phyloP scores from a whole-genome alignment of 306 rosid species.

The Vigna trinervia region DNA sequence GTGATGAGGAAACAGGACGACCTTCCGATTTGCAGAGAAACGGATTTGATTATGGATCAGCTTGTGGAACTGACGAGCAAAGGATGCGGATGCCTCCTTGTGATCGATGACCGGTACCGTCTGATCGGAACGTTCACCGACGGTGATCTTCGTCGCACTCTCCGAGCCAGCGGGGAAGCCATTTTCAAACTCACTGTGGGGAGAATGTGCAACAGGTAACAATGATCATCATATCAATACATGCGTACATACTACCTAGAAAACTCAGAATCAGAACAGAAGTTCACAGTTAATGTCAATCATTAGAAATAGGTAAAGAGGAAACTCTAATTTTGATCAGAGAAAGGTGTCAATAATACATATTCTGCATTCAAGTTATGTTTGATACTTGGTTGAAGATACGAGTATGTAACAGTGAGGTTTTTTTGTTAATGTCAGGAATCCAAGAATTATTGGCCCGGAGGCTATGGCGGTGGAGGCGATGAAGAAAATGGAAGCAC shows the following conservation, averaged over 20 bases:
- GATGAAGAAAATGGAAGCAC: slow-evolving; percentile 98
- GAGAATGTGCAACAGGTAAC: slow-evolving; percentile 89
- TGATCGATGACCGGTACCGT: slow-evolving; percentile 62
- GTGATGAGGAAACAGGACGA: slow-evolving; percentile 92
- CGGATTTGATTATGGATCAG: slow-evolving; percentile 89
- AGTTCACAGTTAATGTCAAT: too few relatives aligned
- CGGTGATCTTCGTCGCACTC: slow-evolving; percentile 96
- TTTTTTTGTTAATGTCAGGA: slow-evolving; percentile 54
- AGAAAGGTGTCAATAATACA: too few relatives aligned
- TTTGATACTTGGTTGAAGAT: neutral
- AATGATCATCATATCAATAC: neutral
- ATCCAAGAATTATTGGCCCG: slow-evolving; percentile 75
- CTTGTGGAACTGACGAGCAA: slow-evolving; percentile 88
- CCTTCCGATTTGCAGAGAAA: slow-evolving; percentile 88
- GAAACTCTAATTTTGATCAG: too few relatives aligned
- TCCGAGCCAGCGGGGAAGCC: slow-evolving; percentile 88
- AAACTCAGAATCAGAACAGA: too few relatives aligned
- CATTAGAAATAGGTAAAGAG: too few relatives aligned
- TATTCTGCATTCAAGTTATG: neutral
- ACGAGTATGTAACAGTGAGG: neutral
- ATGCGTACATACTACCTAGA: neutral
- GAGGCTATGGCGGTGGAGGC: slow-evolving; percentile 96
- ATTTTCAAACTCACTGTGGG: slow-evolving; percentile 93
- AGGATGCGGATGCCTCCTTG: slow-evolving; percentile 95
- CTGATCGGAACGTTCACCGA: slow-evolving; percentile 93